phyloP scores from a whole-genome alignment of 1,284 basidiomycete species.

The Ceratobasidium sp. region DNA sequence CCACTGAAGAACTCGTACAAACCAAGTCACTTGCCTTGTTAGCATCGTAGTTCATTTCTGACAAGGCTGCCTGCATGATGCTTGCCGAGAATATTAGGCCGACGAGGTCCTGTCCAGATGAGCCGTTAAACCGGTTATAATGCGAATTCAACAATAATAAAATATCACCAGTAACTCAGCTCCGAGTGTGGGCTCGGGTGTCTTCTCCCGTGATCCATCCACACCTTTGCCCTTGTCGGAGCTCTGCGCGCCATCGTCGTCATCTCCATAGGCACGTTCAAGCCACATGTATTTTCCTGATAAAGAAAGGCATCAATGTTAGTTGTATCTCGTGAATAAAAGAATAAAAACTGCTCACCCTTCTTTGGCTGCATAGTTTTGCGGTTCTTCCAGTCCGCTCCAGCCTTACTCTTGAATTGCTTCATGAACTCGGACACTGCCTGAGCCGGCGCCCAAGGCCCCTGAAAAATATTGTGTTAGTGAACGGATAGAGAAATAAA shows the following conservation, averaged over 20 bases:
- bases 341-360: constrained; percentile 56
- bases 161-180: constrained; percentile 31
- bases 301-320: constrained; percentile 9
- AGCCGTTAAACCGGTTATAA: background rate
- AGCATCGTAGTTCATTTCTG: constrained; percentile 75
- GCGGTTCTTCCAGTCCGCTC: constrained; percentile 63
- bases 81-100: constrained; percentile 52
- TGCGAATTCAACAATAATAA: too few relatives aligned
- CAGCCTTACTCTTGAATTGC: constrained; percentile 68
- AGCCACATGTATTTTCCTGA: constrained; percentile 69
- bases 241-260: constrained; percentile 53
- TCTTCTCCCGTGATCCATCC: constrained; percentile 21
- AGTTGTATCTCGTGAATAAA: background rate
- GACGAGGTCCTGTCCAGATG: constrained; percentile 1
- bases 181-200: constrained; percentile 36
- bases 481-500: background rate
- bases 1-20: background rate
- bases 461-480: constrained; percentile 50
- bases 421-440: constrained; percentile 69
- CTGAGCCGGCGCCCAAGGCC: constrained; percentile 53
- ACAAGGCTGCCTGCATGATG: constrained; percentile 66
- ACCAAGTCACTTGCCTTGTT: constrained; percentile 57
- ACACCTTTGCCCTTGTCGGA: constrained; percentile 51
- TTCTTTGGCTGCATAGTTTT: constrained; percentile 65
- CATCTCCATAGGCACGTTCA: constrained; percentile 62